Base-by-base conservation (phyloP, 345 rosid genomes). In the Rhizophora apiculata region DNA sequence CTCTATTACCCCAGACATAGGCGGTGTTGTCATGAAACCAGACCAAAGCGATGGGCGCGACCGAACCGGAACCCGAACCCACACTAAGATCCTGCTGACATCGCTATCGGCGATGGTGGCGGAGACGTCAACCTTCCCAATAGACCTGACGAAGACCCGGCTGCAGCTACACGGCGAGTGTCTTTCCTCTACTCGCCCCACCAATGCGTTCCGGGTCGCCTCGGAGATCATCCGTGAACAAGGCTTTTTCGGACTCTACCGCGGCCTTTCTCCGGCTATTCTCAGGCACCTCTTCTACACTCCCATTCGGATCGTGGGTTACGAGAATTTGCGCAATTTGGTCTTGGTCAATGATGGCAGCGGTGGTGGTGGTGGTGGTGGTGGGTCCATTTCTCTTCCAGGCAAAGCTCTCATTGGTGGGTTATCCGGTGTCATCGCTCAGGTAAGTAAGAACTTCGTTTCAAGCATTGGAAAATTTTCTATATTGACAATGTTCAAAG, bases 21-120 rank as follows among this genome's bases (percentile, higher is more conserved):
- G 20, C 36, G 7, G 24, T 46, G 19, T 59, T 13, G 37, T 65
- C 51, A 66, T 62, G 65, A 71, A 62, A 15, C 29, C 66, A 21
- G 24, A 37, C 18, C 29, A 29, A 34, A 65, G 37, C 27, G 63
- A 70, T 57, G 77, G 72, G 26, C 67, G 19, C 16, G 77, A 74
- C 48, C 74, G 67, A 29, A 65, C 31, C 69, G 51, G 52, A 19
- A 75, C 60, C 48, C 34, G 5, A 13, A 16, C 76, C 61, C 62
- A 65, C 22, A 77, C 70, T 26, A 86, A 83, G 73, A 79, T 87
- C 75, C 36, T 84, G 31, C 82, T 93, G 65, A 76, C 96, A 24
- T 93, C 95, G 36, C 60, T 87, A 8, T 88, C 98, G 21, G 98
- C 96, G 39, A 84, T 87, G 89, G 92, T 77, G 61, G 95, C 98